Evolutionary conservation across 768 basidiomycete species (phyloP).

Genomic region (Collybia sp.): DNA sequence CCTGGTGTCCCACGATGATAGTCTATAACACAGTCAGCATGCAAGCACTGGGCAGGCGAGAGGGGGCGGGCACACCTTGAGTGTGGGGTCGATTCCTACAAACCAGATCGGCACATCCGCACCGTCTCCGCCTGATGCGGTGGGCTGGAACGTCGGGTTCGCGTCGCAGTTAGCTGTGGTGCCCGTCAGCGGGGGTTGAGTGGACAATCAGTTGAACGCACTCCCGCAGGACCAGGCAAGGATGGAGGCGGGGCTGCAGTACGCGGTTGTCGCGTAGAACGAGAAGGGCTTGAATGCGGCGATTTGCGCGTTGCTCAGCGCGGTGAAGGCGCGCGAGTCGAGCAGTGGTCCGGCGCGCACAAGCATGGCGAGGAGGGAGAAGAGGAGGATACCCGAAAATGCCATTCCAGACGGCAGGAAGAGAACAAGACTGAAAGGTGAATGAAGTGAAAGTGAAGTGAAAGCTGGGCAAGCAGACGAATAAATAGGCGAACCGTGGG

Average conservation of each 20-base stretch:
- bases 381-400: too few species aligned
- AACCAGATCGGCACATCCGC: conserved; percentile 37
- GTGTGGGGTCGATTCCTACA: conserved; percentile 9
- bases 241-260: conserved; percentile 33
- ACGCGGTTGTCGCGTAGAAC: conserved; percentile 37
- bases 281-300: conserved; percentile 34
- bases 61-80: not conserved
- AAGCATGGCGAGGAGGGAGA: too few species aligned
- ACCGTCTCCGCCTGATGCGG: conserved; percentile 43
- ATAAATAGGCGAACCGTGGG: too few species aligned
- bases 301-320: conserved; percentile 29
- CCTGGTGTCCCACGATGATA: conserved; percentile 40
- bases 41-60: conserved; percentile 12
- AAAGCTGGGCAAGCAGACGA: too few species aligned
- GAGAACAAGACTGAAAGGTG: too few species aligned
- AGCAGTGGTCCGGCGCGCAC: too few species aligned
- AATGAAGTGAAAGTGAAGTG: too few species aligned
- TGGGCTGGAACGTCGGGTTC: conserved; percentile 41
- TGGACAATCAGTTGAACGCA: conserved; percentile 11
- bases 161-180: conserved; percentile 38
- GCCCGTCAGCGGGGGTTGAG: conserved; percentile 7
- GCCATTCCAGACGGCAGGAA: too few species aligned
- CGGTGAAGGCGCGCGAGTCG: conserved; percentile 14
- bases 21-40: conserved; percentile 25
- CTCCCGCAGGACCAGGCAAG: conserved; percentile 43